Percentiles rank a stretch among this genome's conserved stretches.
These are phyloP conservation scores for Elaeagnus macrophylla DNA, from an alignment of 306 rosid species.

Conservation along the genomic window DNA sequence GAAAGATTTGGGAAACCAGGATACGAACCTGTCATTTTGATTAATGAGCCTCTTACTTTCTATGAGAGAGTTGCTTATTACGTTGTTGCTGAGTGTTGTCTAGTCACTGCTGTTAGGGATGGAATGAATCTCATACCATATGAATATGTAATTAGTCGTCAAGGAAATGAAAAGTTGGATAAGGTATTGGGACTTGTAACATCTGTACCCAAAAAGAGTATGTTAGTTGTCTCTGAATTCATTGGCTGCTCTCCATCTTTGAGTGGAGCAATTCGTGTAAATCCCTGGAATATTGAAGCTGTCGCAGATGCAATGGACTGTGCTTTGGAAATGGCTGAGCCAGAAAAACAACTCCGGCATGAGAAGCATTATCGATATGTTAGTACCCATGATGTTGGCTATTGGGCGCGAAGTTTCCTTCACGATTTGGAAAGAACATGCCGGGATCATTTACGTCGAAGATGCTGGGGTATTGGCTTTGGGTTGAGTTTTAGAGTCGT, in stretches of 20 bases:
- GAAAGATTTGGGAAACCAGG: conserved; percentile 57
- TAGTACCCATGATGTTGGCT: conserved; percentile 80
- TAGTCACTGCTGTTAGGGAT: conserved; percentile 82
- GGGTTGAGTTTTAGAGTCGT: conserved; percentile 82
- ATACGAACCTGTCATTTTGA: conserved; percentile 62
- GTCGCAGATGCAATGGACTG: conserved; percentile 82
- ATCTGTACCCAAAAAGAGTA: conserved; percentile 49
- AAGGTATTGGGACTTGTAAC: conserved; percentile 37
- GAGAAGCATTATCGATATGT: conserved; percentile 89
- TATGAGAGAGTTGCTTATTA: conserved; percentile 74
- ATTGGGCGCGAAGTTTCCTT: conserved; percentile 86
- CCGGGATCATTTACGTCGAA: conserved; percentile 52
- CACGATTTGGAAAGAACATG: conserved; percentile 77
- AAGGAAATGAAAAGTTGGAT: conserved; percentile 55
- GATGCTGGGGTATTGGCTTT: conserved; percentile 88
- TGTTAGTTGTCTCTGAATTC: conserved; percentile 78
- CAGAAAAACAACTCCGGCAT: conserved; percentile 77
- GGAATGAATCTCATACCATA: conserved; percentile 90
- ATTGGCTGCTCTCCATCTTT: conserved; percentile 87
- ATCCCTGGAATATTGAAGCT: conserved; percentile 82
- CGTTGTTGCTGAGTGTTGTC: conserved; percentile 72
- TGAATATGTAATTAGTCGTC: conserved; percentile 64
- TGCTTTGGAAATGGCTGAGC: conserved; percentile 54
- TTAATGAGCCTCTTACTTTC: conserved; percentile 56
- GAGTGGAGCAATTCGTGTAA: conserved; percentile 85